Evolutionary conservation across 108 stramenopile species (phyloP), one percentile per base, ranked within the genome.

Genomic region (Cyclotella sp.): DNA sequence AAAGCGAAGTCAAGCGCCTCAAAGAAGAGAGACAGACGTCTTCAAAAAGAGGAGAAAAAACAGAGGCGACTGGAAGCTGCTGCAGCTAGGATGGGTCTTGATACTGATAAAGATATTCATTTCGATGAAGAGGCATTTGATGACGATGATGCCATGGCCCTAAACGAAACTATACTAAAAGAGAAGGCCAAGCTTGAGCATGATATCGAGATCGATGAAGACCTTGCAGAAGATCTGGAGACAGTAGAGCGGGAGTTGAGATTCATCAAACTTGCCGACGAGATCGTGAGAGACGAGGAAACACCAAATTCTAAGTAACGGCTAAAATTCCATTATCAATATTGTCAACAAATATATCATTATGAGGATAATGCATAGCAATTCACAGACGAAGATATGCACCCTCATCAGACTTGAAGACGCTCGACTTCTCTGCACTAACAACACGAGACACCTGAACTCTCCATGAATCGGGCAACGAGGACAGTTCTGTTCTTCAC

Each of bases 1-100:
- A 84, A 81, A 57, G 63, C 77, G 0, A 89, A 87, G 49, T 86
- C 74, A 0, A 80, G 84, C 43, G 75, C 83, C 21, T 75, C 86
- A 15, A 89, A 87, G 67, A 89, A 87, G 58, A 82, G 84, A 67
- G 76, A 77, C 16, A 80, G 88, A 8, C 78, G 88, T 42, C 74
- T 84, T 28, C 73, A 82, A 43, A 90, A 88, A 63, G 83, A 93
- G 75, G 93, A 94, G 46, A 86, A 89, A 53, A 94, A 92, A 61
- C 76, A 72, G 51, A 68, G 72, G 11, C 86, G 86, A 46, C 62
- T 91, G 75, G 85, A 86, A 75, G 91, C 90, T 78, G 76, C 85
- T n/a, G 91, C 89, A 21, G 88, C 62, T 24, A 85, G 94, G 18
- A 96, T 96, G 95, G 95, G 95, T 39, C 93, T 96, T 57, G 46